Conservation (phyloP, 192 early-diverging fungal species). For the Entomortierella parvispora region DNA sequence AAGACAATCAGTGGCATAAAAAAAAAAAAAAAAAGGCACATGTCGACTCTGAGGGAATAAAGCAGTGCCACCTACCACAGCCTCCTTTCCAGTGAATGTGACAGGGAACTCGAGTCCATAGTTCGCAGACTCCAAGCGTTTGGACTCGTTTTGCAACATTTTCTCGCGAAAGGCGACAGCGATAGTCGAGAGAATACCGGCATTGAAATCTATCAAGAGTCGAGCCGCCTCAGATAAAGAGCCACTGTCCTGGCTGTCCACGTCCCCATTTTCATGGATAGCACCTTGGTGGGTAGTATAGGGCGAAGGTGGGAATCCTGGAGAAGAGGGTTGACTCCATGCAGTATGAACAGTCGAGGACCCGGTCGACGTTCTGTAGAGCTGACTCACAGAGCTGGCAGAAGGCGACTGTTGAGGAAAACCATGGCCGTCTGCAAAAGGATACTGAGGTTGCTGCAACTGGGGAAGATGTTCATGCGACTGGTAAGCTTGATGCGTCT, state of each 20-base stretch:
- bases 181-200: conserved; percentile 42
- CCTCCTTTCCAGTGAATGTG: conserved; percentile 82
- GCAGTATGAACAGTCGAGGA: conserved; percentile 46
- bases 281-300: conserved; percentile 8
- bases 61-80: conserved; percentile 60
- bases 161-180: conserved; percentile 46
- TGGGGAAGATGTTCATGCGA: conserved; percentile 12
- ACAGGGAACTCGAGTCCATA: conserved; percentile 75
- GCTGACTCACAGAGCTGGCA: conserved; percentile 25
- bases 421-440: conserved; percentile 28
- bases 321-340: conserved; percentile 49
- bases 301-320: conserved; percentile 32
- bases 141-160: conserved; percentile 45
- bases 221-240: conserved; percentile 29
- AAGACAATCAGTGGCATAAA: conserved; percentile 8
- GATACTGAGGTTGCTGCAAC: conserved; percentile 4
- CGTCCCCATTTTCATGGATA: background rate
- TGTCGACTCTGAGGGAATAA: background rate
- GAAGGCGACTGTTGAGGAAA: conserved; percentile 43
- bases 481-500: conserved; percentile 21
- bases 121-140: conserved; percentile 50
- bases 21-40: background rate
- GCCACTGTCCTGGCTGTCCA: background rate
- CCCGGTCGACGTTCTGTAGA: conserved; percentile 43
- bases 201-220: conserved; percentile 33